Evolutionary conservation across 2,329 filamentous ascomycete species (phyloP), one percentile per base, ranked within the genome.

Genomic region (Phialophora verrucosa): DNA sequence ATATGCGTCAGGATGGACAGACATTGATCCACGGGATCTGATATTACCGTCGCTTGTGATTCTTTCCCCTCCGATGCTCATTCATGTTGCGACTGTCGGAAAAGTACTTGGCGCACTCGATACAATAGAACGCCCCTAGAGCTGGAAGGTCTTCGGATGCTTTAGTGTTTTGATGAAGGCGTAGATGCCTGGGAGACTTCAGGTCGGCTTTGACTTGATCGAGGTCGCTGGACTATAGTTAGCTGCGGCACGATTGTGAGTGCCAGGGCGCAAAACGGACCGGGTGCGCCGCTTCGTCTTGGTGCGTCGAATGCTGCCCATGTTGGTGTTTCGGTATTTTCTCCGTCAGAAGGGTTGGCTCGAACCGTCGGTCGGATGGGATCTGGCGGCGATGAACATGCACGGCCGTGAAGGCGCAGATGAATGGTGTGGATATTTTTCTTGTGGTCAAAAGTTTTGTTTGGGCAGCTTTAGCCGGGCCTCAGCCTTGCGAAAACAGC

Each of bases 101-200:
- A 78, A 96, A 98, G 90, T 92, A 98, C 82, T 96, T 98, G 69
- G 95, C 90, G 78, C 95, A 99, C 79, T 97, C 91, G 17, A 90
- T 84, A 78, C 95, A 99, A 79, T 97, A 98, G 77, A 89, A 89
- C 73, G 88, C 85, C 29, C 95, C 95, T 57, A 97, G 83, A 0
- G 89, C 94, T 2, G 95, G 95, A 42, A 97, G 84, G 74, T 98
- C 95, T 76, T 98, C 94, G 25, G 86, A 81, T 5, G 90, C 87
- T 76, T 97, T 96, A 51, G 88, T 87, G 58, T 88, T 85, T 76
- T 93, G 91, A 83, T 90, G 93, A 71, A 91, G 87, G 55, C 87
- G 82, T 38, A 99, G 87, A 76, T 98, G 93, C 77, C 89, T 91
- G 23, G 91, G 86, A 35, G 90, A 91, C 70, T 85, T 82, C 64